Conservation (phyloP, 805 yeast species). For the Saturnispora kantuleensis region DNA sequence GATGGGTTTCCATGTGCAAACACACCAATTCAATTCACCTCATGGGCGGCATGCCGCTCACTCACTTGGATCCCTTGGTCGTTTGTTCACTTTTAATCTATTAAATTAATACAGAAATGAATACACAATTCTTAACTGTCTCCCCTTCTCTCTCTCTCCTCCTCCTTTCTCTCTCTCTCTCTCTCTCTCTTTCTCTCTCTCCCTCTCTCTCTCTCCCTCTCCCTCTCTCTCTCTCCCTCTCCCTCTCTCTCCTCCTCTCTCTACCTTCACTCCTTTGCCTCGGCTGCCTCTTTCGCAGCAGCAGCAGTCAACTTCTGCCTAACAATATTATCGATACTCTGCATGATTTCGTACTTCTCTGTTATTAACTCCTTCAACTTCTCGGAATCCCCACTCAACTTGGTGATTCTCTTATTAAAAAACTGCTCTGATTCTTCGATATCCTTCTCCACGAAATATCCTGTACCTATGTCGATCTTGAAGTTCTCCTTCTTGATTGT, state of each 20-base stretch:
- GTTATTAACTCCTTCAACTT: conserved; percentile 67
- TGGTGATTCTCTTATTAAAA: conserved; percentile 63
- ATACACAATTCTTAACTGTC: neutral
- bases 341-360: conserved; percentile 58
- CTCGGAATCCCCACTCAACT: conserved; percentile 60
- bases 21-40: too few species aligned
- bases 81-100: too few species aligned
- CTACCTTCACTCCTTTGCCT: too few species aligned
- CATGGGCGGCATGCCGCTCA: too few species aligned
- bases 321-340: conserved; percentile 49
- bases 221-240: neutral
- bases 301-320: conserved; percentile 43
- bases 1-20: too few species aligned
- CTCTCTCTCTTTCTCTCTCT: too few species aligned
- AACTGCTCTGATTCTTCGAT: conserved; percentile 58
- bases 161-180: neutral
- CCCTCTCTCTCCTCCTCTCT: neutral
- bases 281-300: conserved; percentile 15
- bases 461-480: conserved; percentile 93
- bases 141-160: too few species aligned
- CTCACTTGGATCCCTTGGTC: too few species aligned
- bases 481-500: conserved; percentile 53
- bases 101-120: neutral
- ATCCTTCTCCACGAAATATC: conserved; percentile 80
- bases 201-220: too few species aligned